Conservation (phyloP, 1,139 yeast species). For the Sugiyamaella paludigena region DNA sequence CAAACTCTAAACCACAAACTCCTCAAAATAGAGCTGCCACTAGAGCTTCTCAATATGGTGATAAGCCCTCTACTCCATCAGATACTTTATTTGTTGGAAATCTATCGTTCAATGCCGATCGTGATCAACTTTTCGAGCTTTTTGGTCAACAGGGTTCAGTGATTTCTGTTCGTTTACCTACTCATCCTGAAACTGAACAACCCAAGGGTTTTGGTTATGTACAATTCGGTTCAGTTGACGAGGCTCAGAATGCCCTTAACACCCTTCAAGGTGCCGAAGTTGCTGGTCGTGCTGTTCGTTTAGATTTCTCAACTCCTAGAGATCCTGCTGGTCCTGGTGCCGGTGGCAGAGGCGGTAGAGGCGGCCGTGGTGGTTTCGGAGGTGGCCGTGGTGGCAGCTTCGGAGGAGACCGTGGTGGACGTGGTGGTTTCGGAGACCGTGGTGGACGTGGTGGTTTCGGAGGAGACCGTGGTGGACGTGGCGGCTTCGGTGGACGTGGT, state of each 20-base stretch:
- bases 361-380: conserved; percentile 46
- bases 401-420: conserved; percentile 30
- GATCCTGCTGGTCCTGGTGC: conserved; percentile 46
- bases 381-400: conserved; percentile 41
- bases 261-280: conserved; percentile 85
- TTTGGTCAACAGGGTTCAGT: conserved; percentile 80
- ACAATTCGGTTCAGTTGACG: conserved; percentile 81
- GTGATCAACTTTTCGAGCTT: conserved; percentile 68
- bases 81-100: conserved; percentile 96
- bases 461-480: conserved; percentile 39
- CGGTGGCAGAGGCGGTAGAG: conserved; percentile 46
- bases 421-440: conserved; percentile 34
- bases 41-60: conserved; percentile 89
- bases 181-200: conserved; percentile 97
- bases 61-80: conserved; percentile 84
- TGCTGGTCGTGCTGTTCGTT: conserved; percentile 91
- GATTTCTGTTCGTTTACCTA: conserved; percentile 89
- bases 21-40: conserved; percentile 49
- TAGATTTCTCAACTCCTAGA: conserved; percentile 92
- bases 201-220: conserved; percentile 99
- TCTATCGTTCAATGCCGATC: conserved; percentile 83
- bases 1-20: conserved; percentile 73
- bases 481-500: conserved; percentile 31
- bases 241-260: conserved; percentile 85
- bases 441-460: conserved; percentile 39